phyloP scores from a whole-genome alignment of 352 stramenopile species.

The Globisporangium paroecandrum region DNA sequence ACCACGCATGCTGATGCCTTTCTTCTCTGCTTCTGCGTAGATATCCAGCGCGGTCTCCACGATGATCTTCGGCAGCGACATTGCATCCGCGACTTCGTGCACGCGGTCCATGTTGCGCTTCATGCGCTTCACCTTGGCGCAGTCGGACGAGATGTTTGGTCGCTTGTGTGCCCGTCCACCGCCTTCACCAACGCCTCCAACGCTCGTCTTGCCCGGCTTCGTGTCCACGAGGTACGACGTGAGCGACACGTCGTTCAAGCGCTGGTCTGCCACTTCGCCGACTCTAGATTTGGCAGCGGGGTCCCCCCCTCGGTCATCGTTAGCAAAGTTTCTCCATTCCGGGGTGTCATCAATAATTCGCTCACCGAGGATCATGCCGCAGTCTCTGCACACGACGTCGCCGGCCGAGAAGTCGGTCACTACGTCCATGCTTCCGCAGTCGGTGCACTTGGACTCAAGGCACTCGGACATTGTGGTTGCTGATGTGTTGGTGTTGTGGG shows the following conservation, averaged over 20 bases:
- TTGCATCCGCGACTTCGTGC: constrained; percentile 57
- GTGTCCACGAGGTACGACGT: constrained; percentile 69
- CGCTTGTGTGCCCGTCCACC: constrained; percentile 41
- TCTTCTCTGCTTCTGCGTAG: constrained; percentile 64
- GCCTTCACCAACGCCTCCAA: constrained; percentile 18
- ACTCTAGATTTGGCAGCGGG: constrained; percentile 78
- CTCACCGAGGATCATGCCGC: constrained; percentile 85
- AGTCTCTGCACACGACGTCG: constrained; percentile 78
- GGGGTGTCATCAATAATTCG: constrained; percentile 86
- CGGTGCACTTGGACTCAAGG: constrained; percentile 52
- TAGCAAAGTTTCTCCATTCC: constrained; percentile 86
- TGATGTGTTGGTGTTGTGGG: neutral
- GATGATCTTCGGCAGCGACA: constrained; percentile 70
- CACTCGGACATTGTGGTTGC: constrained; percentile 54
- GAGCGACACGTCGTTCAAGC: constrained; percentile 58
- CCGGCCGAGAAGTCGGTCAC: constrained; percentile 78
- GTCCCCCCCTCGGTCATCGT: constrained; percentile 81
- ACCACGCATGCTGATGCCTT: constrained; percentile 57
- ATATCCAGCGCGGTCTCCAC: constrained; percentile 69
- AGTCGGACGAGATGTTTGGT: constrained; percentile 58
- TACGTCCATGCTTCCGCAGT: constrained; percentile 72
- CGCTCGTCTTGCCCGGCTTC: constrained; percentile 28
- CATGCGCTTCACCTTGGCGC: constrained; percentile 58
- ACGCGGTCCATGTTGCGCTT: constrained; percentile 65
- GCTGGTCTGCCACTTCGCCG: constrained; percentile 58